Evolutionary conservation across 352 stramenopile species (phyloP).

Genomic region (Globisporangium uncinulatum): DNA sequence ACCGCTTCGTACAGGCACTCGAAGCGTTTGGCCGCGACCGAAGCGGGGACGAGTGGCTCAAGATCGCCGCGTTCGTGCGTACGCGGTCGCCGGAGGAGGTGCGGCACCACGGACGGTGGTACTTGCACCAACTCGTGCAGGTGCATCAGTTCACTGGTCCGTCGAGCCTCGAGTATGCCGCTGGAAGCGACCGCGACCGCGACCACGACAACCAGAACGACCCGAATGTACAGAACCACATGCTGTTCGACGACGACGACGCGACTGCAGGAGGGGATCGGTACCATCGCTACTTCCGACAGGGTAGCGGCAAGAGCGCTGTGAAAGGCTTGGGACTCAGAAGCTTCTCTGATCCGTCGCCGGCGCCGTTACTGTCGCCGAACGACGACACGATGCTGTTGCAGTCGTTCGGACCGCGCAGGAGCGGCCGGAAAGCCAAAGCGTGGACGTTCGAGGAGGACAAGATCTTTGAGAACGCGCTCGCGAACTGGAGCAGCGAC

Average conservation of each 20-base stretch:
- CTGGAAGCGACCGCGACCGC: not conserved
- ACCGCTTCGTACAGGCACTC: slow-evolving; percentile 74
- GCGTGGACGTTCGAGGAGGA: slow-evolving; percentile 81
- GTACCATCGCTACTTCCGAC: not conserved
- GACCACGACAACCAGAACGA: slow-evolving; percentile 28
- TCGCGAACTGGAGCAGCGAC: slow-evolving; percentile 49
- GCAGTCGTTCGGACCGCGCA: not conserved
- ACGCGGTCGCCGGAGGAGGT: slow-evolving; percentile 67
- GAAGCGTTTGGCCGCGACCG: slow-evolving; percentile 52
- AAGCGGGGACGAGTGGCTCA: slow-evolving; percentile 57
- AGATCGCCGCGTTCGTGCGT: slow-evolving; percentile 68
- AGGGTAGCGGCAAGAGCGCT: slow-evolving; percentile 6
- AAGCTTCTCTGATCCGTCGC: not conserved
- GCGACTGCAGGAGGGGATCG: not conserved
- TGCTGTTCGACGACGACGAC: not conserved
- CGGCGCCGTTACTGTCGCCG: slow-evolving; percentile 1
- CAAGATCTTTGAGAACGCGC: slow-evolving; percentile 67
- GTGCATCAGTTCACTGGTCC: slow-evolving; percentile 13
- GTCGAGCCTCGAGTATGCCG: not conserved
- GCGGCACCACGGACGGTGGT: slow-evolving; percentile 56
- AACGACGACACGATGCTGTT: slow-evolving; percentile 2
- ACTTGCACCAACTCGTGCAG: slow-evolving; percentile 70
- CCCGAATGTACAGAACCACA: slow-evolving; percentile 24
- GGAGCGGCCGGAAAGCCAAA: slow-evolving; percentile 30
- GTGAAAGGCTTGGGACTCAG: not conserved